Evolutionary conservation across 768 basidiomycete genomes (phyloP).

Genomic region (Astraeus odoratus): DNA sequence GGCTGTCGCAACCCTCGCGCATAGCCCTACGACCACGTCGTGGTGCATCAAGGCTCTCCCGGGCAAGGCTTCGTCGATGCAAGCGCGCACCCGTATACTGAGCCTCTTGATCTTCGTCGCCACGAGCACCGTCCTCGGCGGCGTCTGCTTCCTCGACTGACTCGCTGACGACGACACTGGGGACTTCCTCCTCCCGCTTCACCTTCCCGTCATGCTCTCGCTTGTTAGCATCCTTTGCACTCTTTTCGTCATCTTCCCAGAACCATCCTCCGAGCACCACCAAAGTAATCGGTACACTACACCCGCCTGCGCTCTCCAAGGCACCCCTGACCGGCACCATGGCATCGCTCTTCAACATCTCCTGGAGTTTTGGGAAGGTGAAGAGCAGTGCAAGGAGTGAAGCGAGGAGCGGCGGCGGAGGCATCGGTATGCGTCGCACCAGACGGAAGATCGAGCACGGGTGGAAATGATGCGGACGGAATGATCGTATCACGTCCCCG

Average conservation of each 20-base stretch:
- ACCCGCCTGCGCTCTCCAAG: conserved; percentile 59
- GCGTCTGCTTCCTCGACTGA: not conserved
- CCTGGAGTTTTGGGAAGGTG: conserved; percentile 73
- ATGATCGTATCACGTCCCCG: not conserved
- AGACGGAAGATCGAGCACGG: not conserved
- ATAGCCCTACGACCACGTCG: not conserved
- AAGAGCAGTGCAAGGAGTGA: conserved; percentile 69
- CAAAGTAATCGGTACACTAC: conserved; percentile 83
- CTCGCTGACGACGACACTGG: not conserved
- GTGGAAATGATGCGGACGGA: not conserved
- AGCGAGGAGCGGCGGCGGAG: conserved; percentile 83
- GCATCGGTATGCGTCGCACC: conserved; percentile 24
- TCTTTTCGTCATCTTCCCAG: conserved; percentile 34
- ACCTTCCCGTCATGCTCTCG: not conserved
- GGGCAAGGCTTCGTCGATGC: not conserved
- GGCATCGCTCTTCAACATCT: conserved; percentile 49
- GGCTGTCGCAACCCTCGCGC: not conserved
- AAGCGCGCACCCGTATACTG: no score
- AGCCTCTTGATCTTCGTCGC: no score
- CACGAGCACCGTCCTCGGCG: not conserved
- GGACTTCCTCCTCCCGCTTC: not conserved
- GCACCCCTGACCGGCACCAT: conserved; percentile 65
- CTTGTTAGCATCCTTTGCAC: not conserved
- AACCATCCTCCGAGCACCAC: conserved; percentile 94
- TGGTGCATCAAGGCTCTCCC: not conserved